phyloP scores from a whole-genome alignment of 2,329 filamentous ascomycete species.

The Pseudopyricularia javanii region DNA sequence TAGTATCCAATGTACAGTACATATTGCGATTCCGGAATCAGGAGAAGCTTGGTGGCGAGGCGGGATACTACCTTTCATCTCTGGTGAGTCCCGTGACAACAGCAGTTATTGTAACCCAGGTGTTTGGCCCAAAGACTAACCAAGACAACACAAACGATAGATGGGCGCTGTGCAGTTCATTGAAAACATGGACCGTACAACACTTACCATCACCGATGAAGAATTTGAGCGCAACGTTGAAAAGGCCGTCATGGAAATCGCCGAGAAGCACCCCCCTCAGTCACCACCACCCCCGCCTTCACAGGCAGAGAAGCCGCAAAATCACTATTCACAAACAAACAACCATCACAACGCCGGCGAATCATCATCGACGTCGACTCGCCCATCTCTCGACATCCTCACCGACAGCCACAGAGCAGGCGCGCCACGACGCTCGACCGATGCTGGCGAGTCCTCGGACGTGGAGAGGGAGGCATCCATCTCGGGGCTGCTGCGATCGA shows the following conservation, averaged over 20 bases:
- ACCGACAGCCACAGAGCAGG: conserved; percentile 13
- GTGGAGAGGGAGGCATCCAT: conserved; percentile 69
- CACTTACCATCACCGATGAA: conserved; percentile 82
- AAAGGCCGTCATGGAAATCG: conserved; percentile 86
- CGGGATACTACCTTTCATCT: conserved; percentile 94
- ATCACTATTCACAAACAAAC: conserved; percentile 3
- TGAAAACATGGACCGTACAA: conserved; percentile 89
- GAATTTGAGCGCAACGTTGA: conserved; percentile 97
- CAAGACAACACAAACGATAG: conserved; percentile 19
- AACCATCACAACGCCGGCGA: conserved; percentile 6
- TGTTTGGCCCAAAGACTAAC: not conserved
- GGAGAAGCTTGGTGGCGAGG: conserved; percentile 94
- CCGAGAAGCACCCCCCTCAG: conserved; percentile 63
- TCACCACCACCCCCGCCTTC: conserved; percentile 30
- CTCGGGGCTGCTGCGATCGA: conserved; percentile 72
- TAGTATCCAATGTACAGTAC: conserved; percentile 97
- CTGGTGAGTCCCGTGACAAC: conserved; percentile 38
- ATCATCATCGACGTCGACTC: conserved; percentile 37
- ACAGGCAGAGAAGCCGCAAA: conserved; percentile 31
- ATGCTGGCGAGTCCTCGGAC: conserved; percentile 24
- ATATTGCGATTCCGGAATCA: conserved; percentile 95
- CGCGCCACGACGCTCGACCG: conserved; percentile 40
- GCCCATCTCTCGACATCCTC: conserved; percentile 29
- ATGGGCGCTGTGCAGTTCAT: conserved; percentile 95
- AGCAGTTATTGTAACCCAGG: not conserved